Evolutionary conservation across 2,329 filamentous ascomycete genomes (phyloP), one percentile per base, ranked within the genome.

Genomic region (Arthrobotrys megalospora): DNA sequence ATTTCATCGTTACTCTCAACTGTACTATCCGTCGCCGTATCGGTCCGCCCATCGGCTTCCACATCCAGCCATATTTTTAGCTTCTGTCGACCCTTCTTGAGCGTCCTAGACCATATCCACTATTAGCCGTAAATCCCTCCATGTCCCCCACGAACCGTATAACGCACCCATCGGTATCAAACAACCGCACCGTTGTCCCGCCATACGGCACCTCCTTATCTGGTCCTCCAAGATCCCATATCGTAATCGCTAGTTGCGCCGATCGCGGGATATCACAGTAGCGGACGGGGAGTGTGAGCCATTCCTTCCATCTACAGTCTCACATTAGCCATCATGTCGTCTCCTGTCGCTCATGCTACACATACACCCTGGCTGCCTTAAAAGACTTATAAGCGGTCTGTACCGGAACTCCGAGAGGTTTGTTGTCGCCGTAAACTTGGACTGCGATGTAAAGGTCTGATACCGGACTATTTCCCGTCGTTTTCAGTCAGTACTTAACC

Each of bases 351-450:
- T 48, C 47, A 86, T 85, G 36, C 83, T 24, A 47, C 34, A 69
- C 83, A 65, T 81, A 91, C 87, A 87, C 89, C 85, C 90, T 86
- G 82, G 91, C 90, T 41, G 88, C 89, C 83, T 94, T 93, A 83
- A 99, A 98, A 6, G 93, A 86, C 83, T 94, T 97, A 85, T 98
- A 98, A 24, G 93, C 89, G 1, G 96, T 99, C 84, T 98, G 95
- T 10, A 96, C 89, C 0, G 94, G 92, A 0, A 98, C 93, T 0
- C 94, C 96, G 81, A 99, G 86, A 41, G 95, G 94, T 84, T 99
- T 99, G 32, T 94, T 97, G 82, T 96, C 94, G 11, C 94, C 93
- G 92, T 95, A 99, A 82, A 98, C 89, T 84, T 98, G 96, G 7
- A 91, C 92, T 0, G 94, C 97, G 60, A 97, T 91, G 83, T 95